Evolutionary conservation across 2,329 filamentous ascomycete species (phyloP).

Genomic region (Diaporthe aspalathi): DNA sequence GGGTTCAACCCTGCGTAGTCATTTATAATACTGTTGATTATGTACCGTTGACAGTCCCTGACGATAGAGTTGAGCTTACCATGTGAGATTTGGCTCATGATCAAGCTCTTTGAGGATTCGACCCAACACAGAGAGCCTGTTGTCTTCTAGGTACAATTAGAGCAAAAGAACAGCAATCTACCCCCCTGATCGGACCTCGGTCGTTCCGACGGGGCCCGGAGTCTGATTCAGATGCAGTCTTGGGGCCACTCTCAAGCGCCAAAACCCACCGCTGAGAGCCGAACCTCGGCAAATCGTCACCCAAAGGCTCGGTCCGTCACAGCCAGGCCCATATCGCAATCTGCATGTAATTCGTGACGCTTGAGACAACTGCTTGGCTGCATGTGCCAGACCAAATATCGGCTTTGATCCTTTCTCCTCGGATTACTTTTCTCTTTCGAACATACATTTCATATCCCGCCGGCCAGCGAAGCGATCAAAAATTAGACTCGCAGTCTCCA

Average conservation of each 20-base stretch:
- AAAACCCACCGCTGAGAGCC: slow-evolving; percentile 27
- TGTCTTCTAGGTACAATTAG: not conserved
- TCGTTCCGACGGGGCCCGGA: not conserved
- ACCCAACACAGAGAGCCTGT: not conserved
- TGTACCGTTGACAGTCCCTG: not conserved
- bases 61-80: not conserved
- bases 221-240: slow-evolving; percentile 15
- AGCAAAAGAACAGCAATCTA: not conserved
- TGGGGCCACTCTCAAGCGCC: slow-evolving; percentile 22
- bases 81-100: not conserved
- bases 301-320: slow-evolving; percentile 9
- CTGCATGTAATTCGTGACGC: slow-evolving; percentile 1
- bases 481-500: not conserved
- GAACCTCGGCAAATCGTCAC: slow-evolving; percentile 35
- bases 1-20: slow-evolving; percentile 6
- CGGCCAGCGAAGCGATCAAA: not conserved
- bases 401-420: not conserved
- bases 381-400: not conserved
- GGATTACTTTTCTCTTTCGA: not conserved
- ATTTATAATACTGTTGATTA: not conserved
- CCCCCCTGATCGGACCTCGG: slow-evolving; percentile 16
- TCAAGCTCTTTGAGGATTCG: not conserved
- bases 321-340: slow-evolving; percentile 4
- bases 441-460: not conserved
- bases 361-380: not conserved